Percentiles rank a stretch among this genome's conserved stretches.
These are phyloP conservation scores for Penicillium sp. DNA, from an alignment of 2,329 filamentous ascomycete genomes.

Conservation along the genomic window DNA sequence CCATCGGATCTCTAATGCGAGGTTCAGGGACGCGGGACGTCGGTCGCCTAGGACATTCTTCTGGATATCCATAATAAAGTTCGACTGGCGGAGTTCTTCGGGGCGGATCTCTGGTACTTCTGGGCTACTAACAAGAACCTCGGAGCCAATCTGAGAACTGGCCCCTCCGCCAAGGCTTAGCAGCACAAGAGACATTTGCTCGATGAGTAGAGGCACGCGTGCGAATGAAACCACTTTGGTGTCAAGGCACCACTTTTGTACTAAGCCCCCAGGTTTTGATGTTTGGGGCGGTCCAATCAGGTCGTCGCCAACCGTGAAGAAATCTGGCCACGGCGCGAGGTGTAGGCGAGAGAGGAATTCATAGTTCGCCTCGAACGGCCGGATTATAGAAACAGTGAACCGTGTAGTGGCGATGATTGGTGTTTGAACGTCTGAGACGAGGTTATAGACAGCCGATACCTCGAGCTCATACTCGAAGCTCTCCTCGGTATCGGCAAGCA, in stretches of 20 bases:
- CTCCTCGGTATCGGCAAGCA: conserved; percentile 59
- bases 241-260: conserved; percentile 80
- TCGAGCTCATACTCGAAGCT: conserved; percentile 69
- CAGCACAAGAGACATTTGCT: conserved; percentile 69
- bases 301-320: conserved; percentile 69
- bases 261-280: conserved; percentile 63
- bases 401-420: conserved; percentile 75
- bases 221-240: conserved; percentile 78
- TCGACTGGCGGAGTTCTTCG: conserved; percentile 71
- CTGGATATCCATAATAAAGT: conserved; percentile 75
- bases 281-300: conserved; percentile 33
- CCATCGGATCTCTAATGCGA: conserved; percentile 79
- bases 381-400: conserved; percentile 73
- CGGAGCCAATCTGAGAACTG: conserved; percentile 54
- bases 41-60: conserved; percentile 84
- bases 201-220: conserved; percentile 62
- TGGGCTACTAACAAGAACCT: conserved; percentile 39
- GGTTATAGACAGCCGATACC: conserved; percentile 75
- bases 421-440: conserved; percentile 79
- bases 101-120: conserved; percentile 58
- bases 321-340: conserved; percentile 79
- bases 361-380: conserved; percentile 90
- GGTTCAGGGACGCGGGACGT: conserved; percentile 72
- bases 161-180: conserved; percentile 67
- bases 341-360: conserved; percentile 82